Evolutionary conservation across 83 land plant genomes (phyloP).

Genomic region (Isoetes engelmannii): DNA sequence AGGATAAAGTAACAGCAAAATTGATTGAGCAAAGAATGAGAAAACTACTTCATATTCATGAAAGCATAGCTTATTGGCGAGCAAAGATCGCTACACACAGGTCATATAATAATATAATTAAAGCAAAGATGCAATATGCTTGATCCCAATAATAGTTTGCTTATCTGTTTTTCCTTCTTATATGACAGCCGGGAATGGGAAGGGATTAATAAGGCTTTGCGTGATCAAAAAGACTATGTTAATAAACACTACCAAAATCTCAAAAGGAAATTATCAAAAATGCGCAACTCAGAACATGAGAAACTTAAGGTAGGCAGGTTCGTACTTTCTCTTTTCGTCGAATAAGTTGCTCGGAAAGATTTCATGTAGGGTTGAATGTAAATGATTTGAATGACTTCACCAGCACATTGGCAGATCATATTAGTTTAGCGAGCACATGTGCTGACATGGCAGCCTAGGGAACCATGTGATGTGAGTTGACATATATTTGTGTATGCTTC

Average conservation of each 20-base stretch:
- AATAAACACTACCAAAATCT: constrained; percentile 28
- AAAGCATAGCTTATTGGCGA: constrained; percentile 32
- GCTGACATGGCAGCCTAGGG: no score
- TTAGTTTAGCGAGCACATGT: no score
- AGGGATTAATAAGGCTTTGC: constrained; percentile 17
- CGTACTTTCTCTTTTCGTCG: background rate
- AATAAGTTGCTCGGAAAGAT: background rate
- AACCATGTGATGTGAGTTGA: no score
- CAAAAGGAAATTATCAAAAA: constrained; percentile 17
- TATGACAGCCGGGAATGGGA: constrained; percentile 33
- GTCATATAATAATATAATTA: background rate
- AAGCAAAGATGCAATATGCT: no score
- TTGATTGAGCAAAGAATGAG: constrained; percentile 39
- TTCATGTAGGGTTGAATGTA: no score
- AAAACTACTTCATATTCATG: constrained; percentile 32
- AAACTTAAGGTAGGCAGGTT: constrained; percentile 23
- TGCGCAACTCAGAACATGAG: constrained; percentile 23
- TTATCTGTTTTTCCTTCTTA: no score
- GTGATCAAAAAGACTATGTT: constrained; percentile 32
- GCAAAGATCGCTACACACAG: constrained; percentile 26
- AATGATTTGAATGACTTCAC: no score
- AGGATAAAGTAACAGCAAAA: constrained; percentile 30
- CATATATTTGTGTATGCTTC: no score
- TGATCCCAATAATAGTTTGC: no score
- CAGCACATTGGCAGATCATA: no score